Base-by-base conservation (phyloP, 805 yeast genomes). In the Suhomyces kilbournensis region DNA sequence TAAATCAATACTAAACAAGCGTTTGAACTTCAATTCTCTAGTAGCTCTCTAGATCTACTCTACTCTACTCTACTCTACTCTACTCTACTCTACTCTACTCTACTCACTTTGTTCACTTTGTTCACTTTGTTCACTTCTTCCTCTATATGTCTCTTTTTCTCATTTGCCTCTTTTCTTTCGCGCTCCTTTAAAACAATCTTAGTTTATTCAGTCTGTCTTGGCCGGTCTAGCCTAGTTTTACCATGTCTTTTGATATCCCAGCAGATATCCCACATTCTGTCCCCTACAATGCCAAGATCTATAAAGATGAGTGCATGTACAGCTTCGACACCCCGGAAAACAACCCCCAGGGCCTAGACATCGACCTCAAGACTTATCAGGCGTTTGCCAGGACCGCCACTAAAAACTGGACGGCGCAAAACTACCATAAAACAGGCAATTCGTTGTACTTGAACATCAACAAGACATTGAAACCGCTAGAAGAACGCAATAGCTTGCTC, bases 221-320 rank as follows among this genome's bases (percentile, higher is more conserved):
- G 25, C 7, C 6, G 6, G 25, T 22, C 25, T 22, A 22, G 25
- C 7, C 25, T 22, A 22, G 25, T 22, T 22, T 22, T 22, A 9
- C 20, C 23, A 51, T 53, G 56, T 19, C 50, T 17, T 25, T 52
- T 22, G 57, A 56, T 44, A 50, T 57, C 22, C 58, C 58, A 7
- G 26, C 47, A 9, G 46, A 48, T 20, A 53, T 71, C 25, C 66
- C 70, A 5, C 22, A 53, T 25, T 35, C 47, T 4, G 56, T 70
- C 25, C 55, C 66, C 1, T 45, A 61, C 15, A 52, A 58, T 22
- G 53, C 66, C 39, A 60, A 77, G 2, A 82, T 92, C 15, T 85
- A 83, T 62, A 92, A 90, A 64, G 97, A 93, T 71, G 97, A 91
- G 58, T 92, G 97, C 65, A 87, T 88, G 72, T 93, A 81, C 69